These are phyloP conservation scores for Cylindrodendrum hubeiense DNA, from an alignment of 2,329 filamentous ascomycete genomes.

Conservation along the genomic window DNA sequence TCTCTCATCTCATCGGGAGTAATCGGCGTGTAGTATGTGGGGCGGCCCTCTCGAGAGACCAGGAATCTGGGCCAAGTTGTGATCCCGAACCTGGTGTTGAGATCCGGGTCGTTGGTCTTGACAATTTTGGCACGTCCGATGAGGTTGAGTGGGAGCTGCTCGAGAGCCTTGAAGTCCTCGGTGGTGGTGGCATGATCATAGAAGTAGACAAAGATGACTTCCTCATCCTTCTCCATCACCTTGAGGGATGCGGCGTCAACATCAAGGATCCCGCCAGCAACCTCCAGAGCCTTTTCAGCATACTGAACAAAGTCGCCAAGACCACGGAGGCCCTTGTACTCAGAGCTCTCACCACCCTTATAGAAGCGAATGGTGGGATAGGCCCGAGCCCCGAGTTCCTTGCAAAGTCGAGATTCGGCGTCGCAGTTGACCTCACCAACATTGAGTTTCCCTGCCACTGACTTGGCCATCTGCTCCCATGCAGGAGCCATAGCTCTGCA, in stretches of 20 bases:
- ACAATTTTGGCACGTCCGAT: constrained; percentile 94
- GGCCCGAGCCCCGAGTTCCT: constrained; percentile 82
- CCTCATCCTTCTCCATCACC: constrained; percentile 89
- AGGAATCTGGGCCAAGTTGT: constrained; percentile 95
- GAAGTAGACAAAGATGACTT: constrained; percentile 97
- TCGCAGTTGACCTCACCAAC: constrained; percentile 98
- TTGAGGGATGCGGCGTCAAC: constrained; percentile 83
- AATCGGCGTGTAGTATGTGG: constrained; percentile 89
- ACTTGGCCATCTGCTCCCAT: constrained; percentile 90
- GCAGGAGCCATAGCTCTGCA: constrained; percentile 93
- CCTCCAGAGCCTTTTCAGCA: constrained; percentile 85
- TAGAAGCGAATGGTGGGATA: constrained; percentile 96
- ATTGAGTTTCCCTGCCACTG: constrained; percentile 91
- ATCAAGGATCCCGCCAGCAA: constrained; percentile 81
- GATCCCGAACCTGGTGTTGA: constrained; percentile 91
- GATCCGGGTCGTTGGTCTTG: constrained; percentile 83
- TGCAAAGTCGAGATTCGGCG: constrained; percentile 86
- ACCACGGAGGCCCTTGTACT: constrained; percentile 92
- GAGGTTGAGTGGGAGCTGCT: constrained; percentile 86
- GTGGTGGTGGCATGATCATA: constrained; percentile 95
- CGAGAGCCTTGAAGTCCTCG: constrained; percentile 91
- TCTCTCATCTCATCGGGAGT: constrained; percentile 95
- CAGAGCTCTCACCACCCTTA: constrained; percentile 89
- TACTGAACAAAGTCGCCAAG: constrained; percentile 91
- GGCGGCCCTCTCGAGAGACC: constrained; percentile 88